phyloP scores from a whole-genome alignment of 345 rosid genomes.

The Populus davidiana region DNA sequence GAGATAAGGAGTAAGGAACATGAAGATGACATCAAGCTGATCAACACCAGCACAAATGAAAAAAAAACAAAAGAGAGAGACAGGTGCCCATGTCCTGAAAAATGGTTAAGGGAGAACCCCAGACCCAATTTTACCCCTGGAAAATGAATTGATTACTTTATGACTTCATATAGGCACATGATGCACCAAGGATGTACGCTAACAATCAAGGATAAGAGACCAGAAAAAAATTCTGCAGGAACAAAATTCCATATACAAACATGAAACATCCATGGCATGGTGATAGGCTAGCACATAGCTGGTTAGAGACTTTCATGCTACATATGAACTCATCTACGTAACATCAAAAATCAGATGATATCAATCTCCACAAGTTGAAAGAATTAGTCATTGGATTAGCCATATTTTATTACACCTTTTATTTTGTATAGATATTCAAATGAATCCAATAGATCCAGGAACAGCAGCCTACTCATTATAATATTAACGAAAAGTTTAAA shows the following conservation, averaged over 20 bases:
- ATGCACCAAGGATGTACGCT: background rate
- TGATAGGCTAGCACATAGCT: background rate
- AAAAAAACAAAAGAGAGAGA: background rate
- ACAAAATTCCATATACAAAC: background rate
- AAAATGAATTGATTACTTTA: background rate
- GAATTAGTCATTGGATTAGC: background rate
- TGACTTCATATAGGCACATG: background rate
- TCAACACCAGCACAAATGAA: background rate
- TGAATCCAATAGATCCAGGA: background rate
- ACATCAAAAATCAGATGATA: background rate
- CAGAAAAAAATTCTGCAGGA: background rate
- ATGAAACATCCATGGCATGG: background rate
- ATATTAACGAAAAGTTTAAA: background rate
- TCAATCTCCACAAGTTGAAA: background rate
- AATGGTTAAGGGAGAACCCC: background rate
- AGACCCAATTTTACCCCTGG: background rate
- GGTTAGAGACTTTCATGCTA: background rate
- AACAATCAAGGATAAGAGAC: background rate
- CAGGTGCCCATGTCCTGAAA: background rate
- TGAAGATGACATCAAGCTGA: background rate
- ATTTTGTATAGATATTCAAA: background rate
- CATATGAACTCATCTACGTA: background rate
- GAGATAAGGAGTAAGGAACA: background rate
- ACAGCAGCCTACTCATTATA: background rate
- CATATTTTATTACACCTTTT: background rate